Percentiles rank a stretch among this genome's conserved stretches.
Evolutionary conservation across 2,329 filamentous ascomycete species (phyloP).

Genomic region (Ascosphaera pollenicola): DNA sequence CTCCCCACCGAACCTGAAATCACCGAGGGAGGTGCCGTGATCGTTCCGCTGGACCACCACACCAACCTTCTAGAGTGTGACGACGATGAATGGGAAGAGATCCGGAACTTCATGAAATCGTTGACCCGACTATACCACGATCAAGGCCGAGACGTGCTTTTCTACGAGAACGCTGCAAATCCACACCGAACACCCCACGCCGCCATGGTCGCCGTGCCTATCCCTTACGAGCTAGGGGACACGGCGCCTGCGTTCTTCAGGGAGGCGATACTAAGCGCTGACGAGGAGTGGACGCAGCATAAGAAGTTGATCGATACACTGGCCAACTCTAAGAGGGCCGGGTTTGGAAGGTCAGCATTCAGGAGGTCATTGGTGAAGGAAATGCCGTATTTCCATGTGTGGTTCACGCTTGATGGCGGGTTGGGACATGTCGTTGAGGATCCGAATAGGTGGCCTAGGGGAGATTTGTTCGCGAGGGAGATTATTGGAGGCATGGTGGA

Average conservation of each 20-base stretch:
- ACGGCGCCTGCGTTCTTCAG: constrained; percentile 87
- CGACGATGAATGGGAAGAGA: constrained; percentile 98
- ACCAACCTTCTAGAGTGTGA: constrained; percentile 91
- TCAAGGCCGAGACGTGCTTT: constrained; percentile 76
- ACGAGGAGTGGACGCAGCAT: constrained; percentile 92
- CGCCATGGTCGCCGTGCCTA: constrained; percentile 62
- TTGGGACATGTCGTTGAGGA: constrained; percentile 88
- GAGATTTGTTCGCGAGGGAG: constrained; percentile 82
- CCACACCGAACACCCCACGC: constrained; percentile 65
- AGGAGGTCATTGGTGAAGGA: constrained; percentile 68
- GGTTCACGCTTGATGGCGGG: constrained; percentile 83
- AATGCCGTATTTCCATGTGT: constrained; percentile 96
- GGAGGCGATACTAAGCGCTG: constrained; percentile 70
- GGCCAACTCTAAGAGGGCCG: constrained; percentile 27
- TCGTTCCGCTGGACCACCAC: constrained; percentile 72
- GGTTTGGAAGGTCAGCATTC: constrained; percentile 62
- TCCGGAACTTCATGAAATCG: constrained; percentile 97
- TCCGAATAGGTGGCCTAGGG: constrained; percentile 59
- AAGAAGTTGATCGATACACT: constrained; percentile 81
- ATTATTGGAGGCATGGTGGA: constrained; percentile 85
- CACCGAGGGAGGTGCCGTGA: constrained; percentile 59
- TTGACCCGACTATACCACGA: constrained; percentile 87
- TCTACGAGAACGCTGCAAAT: constrained; percentile 88
- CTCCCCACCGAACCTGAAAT: constrained; percentile 78
- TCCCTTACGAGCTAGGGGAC: constrained; percentile 78